Base-by-base conservation (phyloP, 2,329 filamentous ascomycete genomes). In the Talaromyces sp. region DNA sequence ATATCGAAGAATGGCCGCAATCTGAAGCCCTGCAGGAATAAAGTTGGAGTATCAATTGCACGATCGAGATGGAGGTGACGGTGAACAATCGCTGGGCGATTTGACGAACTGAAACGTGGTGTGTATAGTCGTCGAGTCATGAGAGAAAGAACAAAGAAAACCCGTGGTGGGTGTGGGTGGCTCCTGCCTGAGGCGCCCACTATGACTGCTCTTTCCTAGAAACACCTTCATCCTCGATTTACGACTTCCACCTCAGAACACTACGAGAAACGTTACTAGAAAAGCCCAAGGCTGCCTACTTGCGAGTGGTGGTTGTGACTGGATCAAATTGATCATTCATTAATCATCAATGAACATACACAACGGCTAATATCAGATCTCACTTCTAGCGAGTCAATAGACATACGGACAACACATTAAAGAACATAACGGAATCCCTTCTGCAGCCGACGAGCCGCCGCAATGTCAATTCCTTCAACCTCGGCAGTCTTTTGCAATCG, bases 381-480 rank as follows among this genome's bases (percentile, higher is more conserved):
- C n/a, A 47, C 43, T 45, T 45, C 47, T 53, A 53, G 49, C 17
- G 49, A 22, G 49, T 11, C 17, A n/a, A 22, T 29, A 31, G 5
- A 31, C 15, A 31, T n/a, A 22, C 19, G 17, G 27, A 8, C 27
- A 53, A 31, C 27, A 15, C 11, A 56, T 25, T 22, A 56, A 13
- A 56, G 53, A 56, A 56, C 78, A 70, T 83, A 87, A 36, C 85
- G 75, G 73, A 85, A 86, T 1, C 84, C 84, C 75, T 83, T 84
- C 73, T 86, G 84, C 74, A 85, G 67, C 59, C 74, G 73, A 62
- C 84, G 77, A 40, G 84, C 84, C 11, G 80, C 78, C 0, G 78
- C 80, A 65, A 85, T 68, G 67, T 81, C 79, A 51, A 85, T 80
- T 0, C 82, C 82, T 70, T 86, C 83, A 22, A 82, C 67, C 67